Base-by-base conservation (phyloP, 345 rosid genomes). In the thale cress (Arabidopsis thaliana) region DNA sequence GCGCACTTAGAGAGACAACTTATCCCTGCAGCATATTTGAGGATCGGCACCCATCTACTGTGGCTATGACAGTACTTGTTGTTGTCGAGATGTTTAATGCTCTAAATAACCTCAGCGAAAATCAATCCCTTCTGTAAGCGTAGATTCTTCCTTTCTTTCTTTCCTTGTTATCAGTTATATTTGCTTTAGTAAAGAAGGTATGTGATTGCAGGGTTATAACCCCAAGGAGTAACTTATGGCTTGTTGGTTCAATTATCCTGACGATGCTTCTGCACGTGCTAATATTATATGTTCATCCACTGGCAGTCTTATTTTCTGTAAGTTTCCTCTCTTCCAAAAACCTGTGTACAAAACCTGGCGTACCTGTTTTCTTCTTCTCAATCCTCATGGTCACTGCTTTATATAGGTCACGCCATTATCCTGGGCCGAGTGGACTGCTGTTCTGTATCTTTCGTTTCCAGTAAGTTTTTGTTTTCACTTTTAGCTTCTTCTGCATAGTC, bases 1-100 rank as follows among this genome's bases (percentile, higher is more conserved):
- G 99, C 72, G 75, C 91, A 20, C 85, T 85, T 51, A 92, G 99
- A 79, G 89, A 90, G 78, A 89, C 99, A 16, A 70, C 85, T 83
- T 93, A 90, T 65, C 94, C 94, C 23, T 95, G 99, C 83, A 95
- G 89, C 80, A 79, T 95, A 76, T 95, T 95, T 79, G 93, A 95
- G 56, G 96, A 92, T 80, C 85, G 84, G 57, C 99, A 92, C 87
- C 99, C 99, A 71, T 95, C 99, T 40, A 92, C 99, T 28, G 90
- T 95, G 59, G 77, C 99, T 51, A 92, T 95, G 99, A 95, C 99
- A 30, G 99, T 95, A 65, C 99, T 95, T 83, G 98, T 95, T 78
- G 98, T 95, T 34, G 99, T 95, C 72, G 99, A 95, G 88, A 95
- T 95, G 99, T 95, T 95, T 82, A 95, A 95, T 66, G 97, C 99